Evolutionary conservation across 495 filamentous ascomycete species (phyloP), one percentile per base, ranked within the genome.

Genomic region (Trichocladium antarcticum): DNA sequence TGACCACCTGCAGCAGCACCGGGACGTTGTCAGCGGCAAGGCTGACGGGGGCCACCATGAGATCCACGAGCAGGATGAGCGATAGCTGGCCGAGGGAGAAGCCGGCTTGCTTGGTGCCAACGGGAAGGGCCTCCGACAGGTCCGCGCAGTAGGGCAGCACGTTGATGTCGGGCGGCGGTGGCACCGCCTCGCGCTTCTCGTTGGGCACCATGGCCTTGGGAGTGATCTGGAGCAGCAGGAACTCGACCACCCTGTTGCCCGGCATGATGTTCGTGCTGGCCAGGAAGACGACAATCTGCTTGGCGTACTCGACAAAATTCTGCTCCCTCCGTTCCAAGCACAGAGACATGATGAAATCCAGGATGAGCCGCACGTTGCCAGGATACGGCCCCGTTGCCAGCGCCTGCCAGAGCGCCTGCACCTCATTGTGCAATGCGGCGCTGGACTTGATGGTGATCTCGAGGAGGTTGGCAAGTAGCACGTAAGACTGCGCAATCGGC

Each of bases 351-450:
- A 97, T 89, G 59, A 97, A 98, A 60, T 98, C 86, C 5, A 98
- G 75, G 9, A 96, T 84, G 15, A 97, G 74, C 52, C 92, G 84
- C 22, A 97, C 92, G 60, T 98, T 98, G n/a, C 89, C 92, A 5
- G 79, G 83, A 67, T 95, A 82, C 0, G 88, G 89, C 2, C 90
- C 93, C 5, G 89, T 96, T 0, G 89, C 92, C 15, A 98, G 71
- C 4, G 92, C 92, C 69, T 95, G 88, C 92, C 92, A 98, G 29
- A 98, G 76, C 10, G 92, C 92, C 64, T 96, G 89, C 4, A 97
- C 90, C 66, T 98, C 93, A 49, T 95, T 95, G 56, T 96, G 90
- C 29, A 98, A 67, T 5, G 81, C 81, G 34, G 79, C 85, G 61
- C 89, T 85, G 38, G 86, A 89, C 45, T 87, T 85, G 56, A 95